These are phyloP conservation scores for Trametes sanguinea DNA, from an alignment of 768 basidiomycete genomes.

Conservation along the genomic window DNA sequence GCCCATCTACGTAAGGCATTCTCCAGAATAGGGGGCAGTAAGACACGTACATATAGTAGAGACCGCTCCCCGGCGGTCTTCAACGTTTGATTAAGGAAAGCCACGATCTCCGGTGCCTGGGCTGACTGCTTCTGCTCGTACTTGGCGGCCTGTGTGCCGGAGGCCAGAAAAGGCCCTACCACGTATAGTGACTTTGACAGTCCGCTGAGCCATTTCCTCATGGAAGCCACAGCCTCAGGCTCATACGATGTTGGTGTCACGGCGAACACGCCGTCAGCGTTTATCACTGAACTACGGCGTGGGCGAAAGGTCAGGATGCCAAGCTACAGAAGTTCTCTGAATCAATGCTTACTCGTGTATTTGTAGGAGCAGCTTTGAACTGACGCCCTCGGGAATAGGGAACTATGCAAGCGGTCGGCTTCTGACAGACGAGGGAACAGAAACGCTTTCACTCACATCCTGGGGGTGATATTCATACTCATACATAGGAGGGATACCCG, in stretches of 20 bases:
- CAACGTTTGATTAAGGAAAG: conserved; percentile 11
- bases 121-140: conserved; percentile 17
- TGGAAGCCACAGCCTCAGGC: conserved; percentile 18
- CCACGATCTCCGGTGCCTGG: conserved; percentile 13
- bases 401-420: background rate
- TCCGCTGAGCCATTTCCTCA: conserved; percentile 19
- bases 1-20: background rate
- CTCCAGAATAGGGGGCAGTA: background rate
- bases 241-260: conserved; percentile 22
- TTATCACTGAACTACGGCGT: background rate
- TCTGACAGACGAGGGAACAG: too few relatives aligned
- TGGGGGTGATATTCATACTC: conserved; percentile 27
- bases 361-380: background rate
- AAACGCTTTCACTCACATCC: conserved; percentile 7
- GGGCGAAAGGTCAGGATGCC: background rate
- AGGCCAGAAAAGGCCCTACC: conserved; percentile 20
- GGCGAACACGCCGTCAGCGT: conserved; percentile 23
- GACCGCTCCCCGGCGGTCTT: conserved; percentile 5
- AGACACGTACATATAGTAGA: conserved; percentile 25
- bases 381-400: background rate
- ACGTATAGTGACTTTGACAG: conserved; percentile 16
- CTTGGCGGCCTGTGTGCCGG: background rate
- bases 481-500: conserved; percentile 29
- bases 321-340: background rate
- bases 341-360: background rate